A percentile compares a stretch with the other conserved stretches of the same genome.
Conservation (phyloP, 768 basidiomycete genomes). For the Rhodocollybia butyracea region DNA sequence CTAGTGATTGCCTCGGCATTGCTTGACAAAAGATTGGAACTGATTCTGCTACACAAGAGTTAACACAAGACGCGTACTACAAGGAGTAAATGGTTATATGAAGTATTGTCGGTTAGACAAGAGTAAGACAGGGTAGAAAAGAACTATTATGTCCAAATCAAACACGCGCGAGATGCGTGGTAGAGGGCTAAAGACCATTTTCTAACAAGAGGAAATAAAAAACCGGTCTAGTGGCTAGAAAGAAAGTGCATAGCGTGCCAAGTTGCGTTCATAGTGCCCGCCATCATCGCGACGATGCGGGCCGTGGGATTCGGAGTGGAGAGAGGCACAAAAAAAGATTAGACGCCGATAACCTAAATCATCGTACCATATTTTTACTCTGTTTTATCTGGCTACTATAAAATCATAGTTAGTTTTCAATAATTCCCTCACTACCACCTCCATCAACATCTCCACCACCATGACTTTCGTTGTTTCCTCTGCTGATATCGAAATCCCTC, state of each 20-base stretch:
- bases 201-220: not conserved
- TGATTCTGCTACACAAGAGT: no score
- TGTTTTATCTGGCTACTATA: slow-evolving; percentile 16
- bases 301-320: no score
- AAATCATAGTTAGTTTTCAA: slow-evolving; percentile 7
- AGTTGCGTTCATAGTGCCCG: no score
- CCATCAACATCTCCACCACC: slow-evolving; percentile 11
- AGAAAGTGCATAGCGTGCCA: no score
- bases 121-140: not conserved
- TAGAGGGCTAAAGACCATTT: no score
- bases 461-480: slow-evolving; percentile 28
- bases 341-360: not conserved
- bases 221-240: not conserved
- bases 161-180: not conserved
- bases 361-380: slow-evolving; percentile 17
- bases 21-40: no score
- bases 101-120: slow-evolving; percentile 2
- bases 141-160: not conserved
- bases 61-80: no score
- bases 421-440: not conserved
- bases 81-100: no score
- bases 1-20: no score
- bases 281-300: no score
- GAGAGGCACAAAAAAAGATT: not conserved
- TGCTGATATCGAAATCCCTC: slow-evolving; percentile 38